phyloP scores from a whole-genome alignment of 805 yeast genomes.

The Limtongozyma cylindracea region DNA sequence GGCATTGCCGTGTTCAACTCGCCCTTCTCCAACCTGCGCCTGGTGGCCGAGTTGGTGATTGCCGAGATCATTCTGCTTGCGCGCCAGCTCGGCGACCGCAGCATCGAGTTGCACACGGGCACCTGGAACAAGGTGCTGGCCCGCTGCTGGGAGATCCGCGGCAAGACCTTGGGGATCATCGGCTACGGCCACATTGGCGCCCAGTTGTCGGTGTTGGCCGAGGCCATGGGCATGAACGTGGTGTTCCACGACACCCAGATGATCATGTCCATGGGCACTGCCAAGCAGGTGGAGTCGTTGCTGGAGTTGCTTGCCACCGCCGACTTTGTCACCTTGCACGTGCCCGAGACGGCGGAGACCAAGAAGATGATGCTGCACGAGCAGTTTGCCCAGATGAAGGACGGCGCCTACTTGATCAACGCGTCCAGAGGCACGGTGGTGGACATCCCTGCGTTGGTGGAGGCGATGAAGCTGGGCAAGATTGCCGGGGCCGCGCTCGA shows the following conservation, averaged over 20 bases:
- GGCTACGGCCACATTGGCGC: conserved; percentile 98
- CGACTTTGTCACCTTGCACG: conserved; percentile 84
- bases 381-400: conserved; percentile 89
- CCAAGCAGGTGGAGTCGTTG: conserved; percentile 72
- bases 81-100: conserved; percentile 92
- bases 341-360: conserved; percentile 87
- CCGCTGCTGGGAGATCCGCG: conserved; percentile 97
- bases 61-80: conserved; percentile 87
- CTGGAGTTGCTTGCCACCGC: conserved; percentile 59
- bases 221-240: conserved; percentile 93
- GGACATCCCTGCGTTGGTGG: conserved; percentile 81
- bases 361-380: conserved; percentile 71
- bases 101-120: conserved; percentile 86
- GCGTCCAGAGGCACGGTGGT: conserved; percentile 97
- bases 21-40: conserved; percentile 94
- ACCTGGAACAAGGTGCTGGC: conserved; percentile 93
- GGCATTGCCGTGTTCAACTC: conserved; percentile 97
- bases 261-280: conserved; percentile 93
- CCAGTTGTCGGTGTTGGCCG: conserved; percentile 90
- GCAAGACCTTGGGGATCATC: conserved; percentile 88
- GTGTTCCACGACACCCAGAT: conserved; percentile 76
- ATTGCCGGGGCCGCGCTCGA: conserved; percentile 95
- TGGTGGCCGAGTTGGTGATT: conserved; percentile 93
- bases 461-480: conserved; percentile 80
- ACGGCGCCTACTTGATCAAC: conserved; percentile 82